Evolutionary conservation across 345 rosid genomes (phyloP), one percentile per base, ranked within the genome.

Genomic region (Corymbia maculata): DNA sequence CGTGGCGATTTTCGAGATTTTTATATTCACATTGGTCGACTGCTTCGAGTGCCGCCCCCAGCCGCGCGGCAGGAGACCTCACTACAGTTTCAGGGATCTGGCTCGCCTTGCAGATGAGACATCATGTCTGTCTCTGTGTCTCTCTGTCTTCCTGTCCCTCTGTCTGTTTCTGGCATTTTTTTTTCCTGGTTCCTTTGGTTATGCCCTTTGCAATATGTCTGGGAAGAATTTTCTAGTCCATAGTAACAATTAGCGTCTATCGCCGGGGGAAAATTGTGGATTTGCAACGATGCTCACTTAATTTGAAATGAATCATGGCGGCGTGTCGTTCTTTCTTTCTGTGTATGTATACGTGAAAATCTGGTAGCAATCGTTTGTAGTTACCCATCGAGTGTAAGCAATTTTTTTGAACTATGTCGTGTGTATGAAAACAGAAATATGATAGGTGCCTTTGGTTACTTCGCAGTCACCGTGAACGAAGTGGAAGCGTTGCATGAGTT

Each of bases 401-500:
- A 14, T 36, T 47, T n/a, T 47, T n/a, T 47, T 4, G 52, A 64
- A 22, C 61, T 4, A 28, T 19, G 26, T 55, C 28, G 12, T 55
- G 61, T 59, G 10, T 44, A 8, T 44, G 44, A 19, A 55, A 30
- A 30, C 4, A 61, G 64, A 88, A 57, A 51, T 49, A 51, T 66
- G 47, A 80, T 59, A 11, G 52, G 59, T 17, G 6, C 49, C 45
- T 87, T 89, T 89, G 14, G 6, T 42, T 11, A 49, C 9, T 79
- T 52, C 87, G 93, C 93, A 95, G 97, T 96, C 90, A 89, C 95
- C 42, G 93, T 95, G 32, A 95, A 94, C 85, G 98, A 96, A 87
- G 90, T 96, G 91, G 97, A 95, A 92, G 97, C 98, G 6, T 89
- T 96, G 90, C 90, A 89, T 82, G 98, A 94, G 93, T 92, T 96